These are phyloP conservation scores for Phytophthora macrochlamydospora DNA, from an alignment of 352 stramenopile species.

Conservation along the genomic window DNA sequence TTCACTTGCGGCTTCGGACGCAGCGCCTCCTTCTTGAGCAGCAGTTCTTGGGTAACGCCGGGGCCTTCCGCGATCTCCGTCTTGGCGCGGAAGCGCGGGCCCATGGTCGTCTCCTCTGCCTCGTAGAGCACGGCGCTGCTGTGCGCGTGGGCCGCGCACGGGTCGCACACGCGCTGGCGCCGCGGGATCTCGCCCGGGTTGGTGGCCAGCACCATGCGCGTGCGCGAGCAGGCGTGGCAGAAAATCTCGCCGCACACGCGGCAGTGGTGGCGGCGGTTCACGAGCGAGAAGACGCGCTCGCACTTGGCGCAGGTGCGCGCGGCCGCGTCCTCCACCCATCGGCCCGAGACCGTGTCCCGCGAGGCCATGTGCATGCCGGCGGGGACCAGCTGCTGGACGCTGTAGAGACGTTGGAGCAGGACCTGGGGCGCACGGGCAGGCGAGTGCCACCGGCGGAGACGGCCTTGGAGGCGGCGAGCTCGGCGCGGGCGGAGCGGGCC, in stretches of 20 bases:
- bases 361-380: slow-evolving; percentile 37
- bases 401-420: slow-evolving; percentile 72
- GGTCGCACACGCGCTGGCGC: slow-evolving; percentile 80
- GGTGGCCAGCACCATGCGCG: slow-evolving; percentile 78
- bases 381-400: slow-evolving; percentile 71
- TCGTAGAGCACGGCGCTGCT: slow-evolving; percentile 73
- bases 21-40: slow-evolving; percentile 13
- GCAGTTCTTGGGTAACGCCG: slow-evolving; percentile 29
- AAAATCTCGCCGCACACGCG: slow-evolving; percentile 86
- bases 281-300: slow-evolving; percentile 68
- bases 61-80: slow-evolving; percentile 31
- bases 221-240: slow-evolving; percentile 81
- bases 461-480: slow-evolving; percentile 29
- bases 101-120: slow-evolving; percentile 39
- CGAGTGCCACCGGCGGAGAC: slow-evolving; percentile 7
- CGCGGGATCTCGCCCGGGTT: slow-evolving; percentile 65
- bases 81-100: slow-evolving; percentile 36
- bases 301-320: slow-evolving; percentile 69
- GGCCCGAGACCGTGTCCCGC: slow-evolving; percentile 67
- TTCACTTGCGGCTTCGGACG: not conserved
- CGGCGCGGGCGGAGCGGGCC: slow-evolving; percentile 32
- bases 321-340: slow-evolving; percentile 70
- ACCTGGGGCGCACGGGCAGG: slow-evolving; percentile 37
- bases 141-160: slow-evolving; percentile 62
- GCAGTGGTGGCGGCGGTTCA: slow-evolving; percentile 84